Evolutionary conservation across 768 basidiomycete species (phyloP).

Genomic region (Boletellus ananas): DNA sequence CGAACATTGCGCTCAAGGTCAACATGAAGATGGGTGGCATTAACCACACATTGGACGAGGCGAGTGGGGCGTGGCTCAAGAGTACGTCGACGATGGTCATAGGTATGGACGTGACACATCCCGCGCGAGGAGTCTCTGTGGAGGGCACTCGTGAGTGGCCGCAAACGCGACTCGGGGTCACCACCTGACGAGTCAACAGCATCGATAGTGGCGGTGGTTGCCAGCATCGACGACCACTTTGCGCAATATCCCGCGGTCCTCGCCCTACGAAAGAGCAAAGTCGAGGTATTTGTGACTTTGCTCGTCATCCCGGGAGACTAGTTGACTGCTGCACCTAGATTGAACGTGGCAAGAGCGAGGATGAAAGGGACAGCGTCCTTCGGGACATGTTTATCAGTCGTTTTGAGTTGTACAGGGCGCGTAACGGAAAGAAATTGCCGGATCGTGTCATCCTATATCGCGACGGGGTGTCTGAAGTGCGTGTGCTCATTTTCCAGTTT

Average conservation of each 20-base stretch:
- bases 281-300: constrained; percentile 48
- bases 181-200: constrained; percentile 22
- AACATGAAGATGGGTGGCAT: constrained; percentile 56
- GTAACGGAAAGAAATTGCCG: constrained; percentile 36
- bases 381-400: constrained; percentile 47
- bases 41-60: constrained; percentile 44
- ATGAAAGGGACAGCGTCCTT: constrained; percentile 40
- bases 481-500: constrained; percentile 2
- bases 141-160: constrained; percentile 37
- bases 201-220: constrained; percentile 53
- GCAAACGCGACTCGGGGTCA: not conserved
- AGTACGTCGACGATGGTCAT: constrained; percentile 48
- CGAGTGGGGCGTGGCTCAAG: constrained; percentile 38
- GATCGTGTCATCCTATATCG: constrained; percentile 46
- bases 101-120: constrained; percentile 71
- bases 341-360: not conserved
- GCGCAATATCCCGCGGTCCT: constrained; percentile 49
- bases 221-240: constrained; percentile 42
- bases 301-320: not conserved
- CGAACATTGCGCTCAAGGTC: constrained; percentile 52
- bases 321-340: constrained; percentile 2
- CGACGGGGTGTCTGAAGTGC: constrained; percentile 79
- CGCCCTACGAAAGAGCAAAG: constrained; percentile 50
- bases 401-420: constrained; percentile 35
- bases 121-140: constrained; percentile 55